Evolutionary conservation across 2,329 filamentous ascomycete genomes (phyloP).

Genomic region (Claviceps capensis): DNA sequence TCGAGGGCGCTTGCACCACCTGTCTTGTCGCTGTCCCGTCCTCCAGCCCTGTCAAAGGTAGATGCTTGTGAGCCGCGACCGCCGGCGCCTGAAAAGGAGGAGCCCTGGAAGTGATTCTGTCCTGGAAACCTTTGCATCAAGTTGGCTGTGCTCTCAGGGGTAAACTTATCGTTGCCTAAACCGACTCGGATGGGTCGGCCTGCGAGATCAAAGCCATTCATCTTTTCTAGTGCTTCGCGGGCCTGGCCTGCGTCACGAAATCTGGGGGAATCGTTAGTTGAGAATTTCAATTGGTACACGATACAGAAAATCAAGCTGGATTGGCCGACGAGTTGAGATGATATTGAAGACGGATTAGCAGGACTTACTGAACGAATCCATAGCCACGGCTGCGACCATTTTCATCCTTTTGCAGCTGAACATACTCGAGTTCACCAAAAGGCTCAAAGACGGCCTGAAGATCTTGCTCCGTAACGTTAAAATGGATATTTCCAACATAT

Average conservation of each 20-base stretch:
- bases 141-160: constrained; percentile 87
- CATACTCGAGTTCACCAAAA: constrained; percentile 94
- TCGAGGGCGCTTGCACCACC: constrained; percentile 89
- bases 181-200: constrained; percentile 95
- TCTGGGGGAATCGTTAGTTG: constrained; percentile 28
- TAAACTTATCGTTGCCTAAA: constrained; percentile 99
- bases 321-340: background rate
- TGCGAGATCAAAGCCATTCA: constrained; percentile 98
- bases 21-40: constrained; percentile 78
- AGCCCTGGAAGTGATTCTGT: constrained; percentile 73
- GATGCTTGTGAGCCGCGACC: constrained; percentile 75
- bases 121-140: constrained; percentile 84
- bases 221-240: constrained; percentile 90
- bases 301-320: too few relatives aligned
- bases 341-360: background rate
- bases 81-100: constrained; percentile 79
- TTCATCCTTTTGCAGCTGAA: constrained; percentile 94
- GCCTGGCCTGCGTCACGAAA: constrained; percentile 84
- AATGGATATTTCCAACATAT: constrained; percentile 98
- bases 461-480: constrained; percentile 95
- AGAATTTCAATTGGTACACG: too few relatives aligned
- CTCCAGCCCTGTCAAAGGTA: constrained; percentile 82
- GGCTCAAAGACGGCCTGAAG: constrained; percentile 93
- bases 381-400: constrained; percentile 83
- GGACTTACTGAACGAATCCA: constrained; percentile 91